Evolutionary conservation across 148 eudicot species (phyloP).

Genomic region (Persicaria tinctoria): DNA sequence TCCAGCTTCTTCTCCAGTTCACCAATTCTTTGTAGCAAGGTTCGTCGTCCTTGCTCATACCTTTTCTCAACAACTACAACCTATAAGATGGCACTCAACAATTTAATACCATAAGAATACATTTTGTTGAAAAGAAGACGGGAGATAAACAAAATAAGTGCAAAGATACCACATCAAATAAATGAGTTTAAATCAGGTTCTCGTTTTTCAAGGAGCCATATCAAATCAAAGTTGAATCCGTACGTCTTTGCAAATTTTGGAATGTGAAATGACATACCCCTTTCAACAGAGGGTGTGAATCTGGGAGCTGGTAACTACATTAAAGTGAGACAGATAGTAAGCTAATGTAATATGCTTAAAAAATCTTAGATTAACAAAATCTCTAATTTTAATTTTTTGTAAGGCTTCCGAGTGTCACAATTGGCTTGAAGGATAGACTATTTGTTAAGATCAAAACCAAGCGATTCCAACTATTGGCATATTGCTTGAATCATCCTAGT

Average conservation of each 20-base stretch:
- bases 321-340: slow-evolving; percentile 13
- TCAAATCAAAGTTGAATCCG: not conserved
- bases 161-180: slow-evolving; percentile 38
- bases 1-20: slow-evolving; percentile 78
- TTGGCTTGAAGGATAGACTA: not conserved
- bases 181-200: slow-evolving; percentile 35
- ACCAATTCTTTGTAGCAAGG: slow-evolving; percentile 35
- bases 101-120: slow-evolving; percentile 9
- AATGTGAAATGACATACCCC: slow-evolving; percentile 33
- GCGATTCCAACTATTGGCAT: not conserved
- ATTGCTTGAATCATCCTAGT: not conserved
- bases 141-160: not conserved
- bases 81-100: slow-evolving; percentile 30
- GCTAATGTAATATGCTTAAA: not conserved
- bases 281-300: slow-evolving; percentile 50
- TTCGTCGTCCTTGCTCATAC: slow-evolving; percentile 53
- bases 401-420: not conserved
- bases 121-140: not conserved
- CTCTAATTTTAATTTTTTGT: not conserved
- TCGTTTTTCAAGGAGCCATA: slow-evolving; percentile 43
- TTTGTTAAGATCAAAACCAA: not conserved
- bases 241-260: not conserved
- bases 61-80: slow-evolving; percentile 34
- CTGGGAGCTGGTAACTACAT: slow-evolving; percentile 70
- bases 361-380: not conserved